phyloP scores from a whole-genome alignment of 306 rosid species.

The Mucuna pruriens region DNA sequence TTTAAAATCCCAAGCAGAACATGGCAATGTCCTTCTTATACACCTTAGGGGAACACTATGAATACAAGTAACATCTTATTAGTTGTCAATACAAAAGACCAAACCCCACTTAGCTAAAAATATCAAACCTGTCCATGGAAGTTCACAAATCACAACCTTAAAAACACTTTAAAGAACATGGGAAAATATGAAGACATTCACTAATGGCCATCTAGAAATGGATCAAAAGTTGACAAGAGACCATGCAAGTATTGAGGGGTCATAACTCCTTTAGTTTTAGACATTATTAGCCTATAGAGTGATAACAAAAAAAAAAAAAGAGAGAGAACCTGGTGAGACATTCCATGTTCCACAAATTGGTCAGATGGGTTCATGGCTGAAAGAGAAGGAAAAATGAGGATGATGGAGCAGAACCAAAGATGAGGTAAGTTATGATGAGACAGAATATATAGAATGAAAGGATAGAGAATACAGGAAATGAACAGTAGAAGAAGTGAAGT shows the following conservation, averaged over 20 bases:
- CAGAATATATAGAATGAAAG: slow-evolving; percentile 44
- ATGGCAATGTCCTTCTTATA: slow-evolving; percentile 14
- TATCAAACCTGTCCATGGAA: slow-evolving; percentile 15
- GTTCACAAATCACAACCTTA: slow-evolving; percentile 5
- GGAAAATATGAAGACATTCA: slow-evolving; percentile 24
- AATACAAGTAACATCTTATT: neutral
- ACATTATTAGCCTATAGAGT: neutral
- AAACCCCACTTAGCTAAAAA: slow-evolving; percentile 22
- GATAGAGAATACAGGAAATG: slow-evolving; percentile 34
- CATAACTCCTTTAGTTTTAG: slow-evolving; percentile 4
- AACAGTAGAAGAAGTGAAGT: slow-evolving; percentile 36
- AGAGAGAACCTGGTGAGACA: slow-evolving; percentile 61
- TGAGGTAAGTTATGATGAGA: slow-evolving; percentile 36
- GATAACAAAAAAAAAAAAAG: neutral
- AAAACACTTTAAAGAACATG: slow-evolving; percentile 15
- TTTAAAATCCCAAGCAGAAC: slow-evolving; percentile 14
- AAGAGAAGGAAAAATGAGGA: slow-evolving; percentile 25
- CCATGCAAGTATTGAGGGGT: slow-evolving; percentile 3
- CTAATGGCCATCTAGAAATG: slow-evolving; percentile 2
- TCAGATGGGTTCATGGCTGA: slow-evolving; percentile 69
- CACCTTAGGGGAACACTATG: neutral
- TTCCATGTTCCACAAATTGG: slow-evolving; percentile 63
- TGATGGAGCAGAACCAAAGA: slow-evolving; percentile 16
- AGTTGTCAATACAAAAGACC: neutral
- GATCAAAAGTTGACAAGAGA: neutral